Base-by-base conservation (phyloP, 2,329 filamentous ascomycete genomes). In the Blastomyces gilchristii region DNA sequence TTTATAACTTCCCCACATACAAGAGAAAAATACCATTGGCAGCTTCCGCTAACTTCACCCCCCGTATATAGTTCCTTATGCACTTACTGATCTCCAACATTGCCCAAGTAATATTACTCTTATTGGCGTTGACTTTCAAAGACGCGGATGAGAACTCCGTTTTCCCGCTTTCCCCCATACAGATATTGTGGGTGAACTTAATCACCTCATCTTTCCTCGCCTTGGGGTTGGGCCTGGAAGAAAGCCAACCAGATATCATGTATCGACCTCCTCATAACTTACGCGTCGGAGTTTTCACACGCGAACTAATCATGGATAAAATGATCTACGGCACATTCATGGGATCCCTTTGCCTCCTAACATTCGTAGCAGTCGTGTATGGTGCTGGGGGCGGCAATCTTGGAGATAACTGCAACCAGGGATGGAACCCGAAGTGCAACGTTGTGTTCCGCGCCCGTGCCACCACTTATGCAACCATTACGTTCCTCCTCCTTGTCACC, bases 131-230 rank as follows among this genome's bases (percentile, higher is more conserved):
- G 3, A 87, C 82, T 0, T 95, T 96, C 78, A 87, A 90, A 69
- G 91, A 96, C 71, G 63, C 74, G 0, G 78, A 82, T 5, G 82
- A 83, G 2, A 81, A 88, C 63, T 94, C 90, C 0, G 90, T 95
- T 11, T 96, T 95, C 73, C 91, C 91, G 2, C 83, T 96, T 41
- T 87, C 89, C 0, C 90, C 91, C 1, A 82, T 96, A 16, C 87
- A 96, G 69, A 93, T 96, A 64, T 82, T 96, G 63, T 96, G 90
- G 91, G 90, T 95, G 72, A 96, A 95, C 74, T 89, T 96, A 83
- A 83, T 94, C 57, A 96, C 91, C 0, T 93, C 89, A 31, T 90
- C 87, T 28, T 87, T 94, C 74, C 89, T 91, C 0, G 91, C 91
- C 58, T 90, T 96, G 74, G 91, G 91, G 28, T 84, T 96, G 0